Conservation (phyloP, 768 basidiomycete genomes). For the Leccinum imitatum region DNA sequence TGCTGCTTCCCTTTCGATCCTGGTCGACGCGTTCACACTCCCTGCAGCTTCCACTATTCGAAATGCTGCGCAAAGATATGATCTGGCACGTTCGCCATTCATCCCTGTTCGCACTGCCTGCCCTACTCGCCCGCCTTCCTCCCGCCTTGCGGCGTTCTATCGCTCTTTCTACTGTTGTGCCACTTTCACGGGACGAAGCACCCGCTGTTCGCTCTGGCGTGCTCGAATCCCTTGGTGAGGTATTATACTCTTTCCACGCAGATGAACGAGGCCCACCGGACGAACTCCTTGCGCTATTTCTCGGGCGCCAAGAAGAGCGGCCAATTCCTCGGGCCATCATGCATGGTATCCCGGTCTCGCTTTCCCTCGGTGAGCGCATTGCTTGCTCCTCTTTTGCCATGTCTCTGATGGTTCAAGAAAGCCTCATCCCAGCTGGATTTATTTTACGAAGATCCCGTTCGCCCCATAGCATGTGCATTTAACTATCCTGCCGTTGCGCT, state of each 20-base stretch:
- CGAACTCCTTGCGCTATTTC: slow-evolving; percentile 73
- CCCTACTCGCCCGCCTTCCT: slow-evolving; percentile 67
- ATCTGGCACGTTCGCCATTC: slow-evolving; percentile 87
- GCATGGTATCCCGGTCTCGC: slow-evolving; percentile 7
- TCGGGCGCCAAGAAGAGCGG: slow-evolving; percentile 54
- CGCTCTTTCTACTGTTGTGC: slow-evolving; percentile 62
- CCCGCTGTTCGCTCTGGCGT: slow-evolving; percentile 73
- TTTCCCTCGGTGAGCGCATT: slow-evolving; percentile 19
- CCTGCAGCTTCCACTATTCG: slow-evolving; percentile 76
- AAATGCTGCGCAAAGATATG: slow-evolving; percentile 63
- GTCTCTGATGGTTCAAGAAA: slow-evolving; percentile 15
- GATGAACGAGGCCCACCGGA: slow-evolving; percentile 63
- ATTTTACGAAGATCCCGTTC: slow-evolving; percentile 64
- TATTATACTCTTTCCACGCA: slow-evolving; percentile 78
- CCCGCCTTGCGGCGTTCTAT: slow-evolving; percentile 56
- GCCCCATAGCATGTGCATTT: slow-evolving; percentile 79
- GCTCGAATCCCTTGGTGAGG: slow-evolving; percentile 86
- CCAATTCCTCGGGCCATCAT: slow-evolving; percentile 32
- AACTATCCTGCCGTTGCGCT: slow-evolving; percentile 90
- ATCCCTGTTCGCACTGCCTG: slow-evolving; percentile 81
- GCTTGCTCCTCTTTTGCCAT: not conserved
- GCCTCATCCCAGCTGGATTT: slow-evolving; percentile 36
- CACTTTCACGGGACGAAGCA: slow-evolving; percentile 63
- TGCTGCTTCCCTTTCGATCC: slow-evolving; percentile 11
- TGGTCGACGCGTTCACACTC: slow-evolving; percentile 5